A percentile compares a stretch with the other conserved stretches of the same genome.
Evolutionary conservation across 1,284 basidiomycete genomes (phyloP).

Genomic region (Paramarasmius palmivorus): DNA sequence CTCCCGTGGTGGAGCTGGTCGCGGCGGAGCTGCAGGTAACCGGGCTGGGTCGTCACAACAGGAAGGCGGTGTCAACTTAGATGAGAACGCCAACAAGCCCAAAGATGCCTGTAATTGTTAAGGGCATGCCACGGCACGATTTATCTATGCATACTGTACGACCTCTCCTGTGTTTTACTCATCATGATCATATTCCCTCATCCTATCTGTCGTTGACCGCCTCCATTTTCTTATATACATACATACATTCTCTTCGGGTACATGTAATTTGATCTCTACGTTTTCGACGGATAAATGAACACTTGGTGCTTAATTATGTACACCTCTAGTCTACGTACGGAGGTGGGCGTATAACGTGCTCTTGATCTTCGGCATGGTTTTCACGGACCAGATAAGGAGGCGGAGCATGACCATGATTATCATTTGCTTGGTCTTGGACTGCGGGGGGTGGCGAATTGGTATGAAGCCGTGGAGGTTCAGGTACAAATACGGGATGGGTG

Average conservation of each 20-base stretch:
- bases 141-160: slow-evolving; percentile 11
- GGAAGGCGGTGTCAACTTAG: slow-evolving; percentile 69
- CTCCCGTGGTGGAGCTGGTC: slow-evolving; percentile 59
- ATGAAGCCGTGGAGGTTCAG: slow-evolving; percentile 25
- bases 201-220: slow-evolving; percentile 3
- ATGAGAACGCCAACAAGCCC: slow-evolving; percentile 64
- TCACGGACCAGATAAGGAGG: slow-evolving; percentile 64
- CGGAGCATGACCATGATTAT: slow-evolving; percentile 51
- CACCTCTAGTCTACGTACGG: slow-evolving; percentile 53
- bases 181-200: slow-evolving; percentile 3
- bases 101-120: slow-evolving; percentile 83
- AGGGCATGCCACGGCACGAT: slow-evolving; percentile 23
- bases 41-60: slow-evolving; percentile 54
- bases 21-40: slow-evolving; percentile 58
- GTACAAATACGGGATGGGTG: slow-evolving; percentile 32
- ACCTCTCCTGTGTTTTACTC: slow-evolving; percentile 1
- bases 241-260: slow-evolving; percentile 9
- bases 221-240: slow-evolving; percentile 3
- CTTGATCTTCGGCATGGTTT: slow-evolving; percentile 38
- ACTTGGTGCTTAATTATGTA: not conserved
- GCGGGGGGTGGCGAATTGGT: slow-evolving; percentile 29
- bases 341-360: slow-evolving; percentile 52
- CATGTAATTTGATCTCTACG: slow-evolving; percentile 14
- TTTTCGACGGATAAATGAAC: slow-evolving; percentile 1
- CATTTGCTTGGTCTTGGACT: slow-evolving; percentile 31